Percentiles rank a stretch among this genome's conserved stretches.
Conservation (phyloP, 139 green algal genomes). For the Chlamydomonas applanata region DNA sequence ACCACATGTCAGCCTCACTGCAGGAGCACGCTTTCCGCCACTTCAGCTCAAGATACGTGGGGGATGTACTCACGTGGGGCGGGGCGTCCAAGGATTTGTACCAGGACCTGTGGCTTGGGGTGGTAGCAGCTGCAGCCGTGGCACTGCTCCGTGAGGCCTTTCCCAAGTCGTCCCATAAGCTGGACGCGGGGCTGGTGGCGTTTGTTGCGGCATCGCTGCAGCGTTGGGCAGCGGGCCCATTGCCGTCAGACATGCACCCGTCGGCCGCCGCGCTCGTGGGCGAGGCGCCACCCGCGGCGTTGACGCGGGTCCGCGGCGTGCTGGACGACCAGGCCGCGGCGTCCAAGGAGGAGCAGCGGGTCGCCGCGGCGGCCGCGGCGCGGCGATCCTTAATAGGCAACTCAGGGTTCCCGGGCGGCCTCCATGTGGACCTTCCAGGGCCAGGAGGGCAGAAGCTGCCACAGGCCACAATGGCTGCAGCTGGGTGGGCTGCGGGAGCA, state of each 20-base stretch:
- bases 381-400: too few species aligned
- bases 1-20: slow-evolving; percentile 4
- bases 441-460: too few species aligned
- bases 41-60: slow-evolving; percentile 34
- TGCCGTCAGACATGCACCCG: slow-evolving; percentile 20
- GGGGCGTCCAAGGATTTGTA: slow-evolving; percentile 21
- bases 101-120: slow-evolving; percentile 15
- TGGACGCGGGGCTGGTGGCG: slow-evolving; percentile 9
- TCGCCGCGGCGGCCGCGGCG: too few species aligned
- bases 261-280: neutral
- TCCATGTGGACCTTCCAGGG: too few species aligned
- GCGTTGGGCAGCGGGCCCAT: neutral
- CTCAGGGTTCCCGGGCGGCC: too few species aligned
- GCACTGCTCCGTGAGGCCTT: slow-evolving; percentile 5
- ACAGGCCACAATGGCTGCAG: too few species aligned
- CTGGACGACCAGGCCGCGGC: neutral
- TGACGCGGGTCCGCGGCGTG: neutral
- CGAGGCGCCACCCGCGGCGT: neutral
- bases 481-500: too few species aligned
- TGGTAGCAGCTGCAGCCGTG: neutral
- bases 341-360: too few species aligned
- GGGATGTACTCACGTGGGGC: slow-evolving; percentile 8
- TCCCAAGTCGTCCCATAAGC: slow-evolving; percentile 12
- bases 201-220: slow-evolving; percentile 2
- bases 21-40: slow-evolving; percentile 19